Percentiles rank a stretch among this genome's conserved stretches.
phyloP scores from a whole-genome alignment of 768 basidiomycete species.

The Cytidiella melzeri region DNA sequence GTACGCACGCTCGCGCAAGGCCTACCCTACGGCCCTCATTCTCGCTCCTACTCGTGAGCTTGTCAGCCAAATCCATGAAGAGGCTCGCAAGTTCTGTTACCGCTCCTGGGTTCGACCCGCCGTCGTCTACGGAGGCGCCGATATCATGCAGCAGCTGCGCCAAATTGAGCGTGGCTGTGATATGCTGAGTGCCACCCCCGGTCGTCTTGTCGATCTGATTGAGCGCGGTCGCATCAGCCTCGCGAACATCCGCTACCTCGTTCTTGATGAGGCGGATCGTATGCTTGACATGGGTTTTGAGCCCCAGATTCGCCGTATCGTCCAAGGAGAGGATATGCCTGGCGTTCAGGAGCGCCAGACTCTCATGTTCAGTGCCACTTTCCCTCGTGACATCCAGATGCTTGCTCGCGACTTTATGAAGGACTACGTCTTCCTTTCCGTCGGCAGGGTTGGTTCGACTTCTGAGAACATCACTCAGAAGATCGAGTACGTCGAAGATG shows the following conservation, averaged over 20 bases:
- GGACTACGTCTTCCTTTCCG: constrained; percentile 98
- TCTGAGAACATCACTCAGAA: constrained; percentile 99
- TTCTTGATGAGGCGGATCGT: constrained; percentile 98
- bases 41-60: constrained; percentile 98
- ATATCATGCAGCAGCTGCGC: constrained; percentile 93
- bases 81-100: constrained; percentile 98
- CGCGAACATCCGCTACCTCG: constrained; percentile 94
- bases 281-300: constrained; percentile 99
- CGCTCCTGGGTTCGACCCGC: constrained; percentile 99
- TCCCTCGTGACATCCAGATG: constrained; percentile 98
- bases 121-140: constrained; percentile 98
- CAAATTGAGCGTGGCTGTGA: constrained; percentile 96
- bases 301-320: constrained; percentile 96
- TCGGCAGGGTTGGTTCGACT: constrained; percentile 96
- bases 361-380: constrained; percentile 99
- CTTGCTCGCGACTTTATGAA: constrained; percentile 94
- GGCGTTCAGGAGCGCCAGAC: constrained; percentile 87
- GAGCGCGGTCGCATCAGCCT: constrained; percentile 97
- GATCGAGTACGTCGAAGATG: constrained; percentile 96
- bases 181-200: constrained; percentile 93
- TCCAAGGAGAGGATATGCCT: constrained; percentile 99
- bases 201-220: constrained; percentile 96
- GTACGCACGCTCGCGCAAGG: constrained; percentile 75
- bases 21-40: constrained; percentile 95
- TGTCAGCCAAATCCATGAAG: constrained; percentile 98